A percentile compares a stretch with the other conserved stretches of the same genome.
Conservation (phyloP, 2,329 filamentous ascomycete genomes). For the Penicillium sp. region DNA sequence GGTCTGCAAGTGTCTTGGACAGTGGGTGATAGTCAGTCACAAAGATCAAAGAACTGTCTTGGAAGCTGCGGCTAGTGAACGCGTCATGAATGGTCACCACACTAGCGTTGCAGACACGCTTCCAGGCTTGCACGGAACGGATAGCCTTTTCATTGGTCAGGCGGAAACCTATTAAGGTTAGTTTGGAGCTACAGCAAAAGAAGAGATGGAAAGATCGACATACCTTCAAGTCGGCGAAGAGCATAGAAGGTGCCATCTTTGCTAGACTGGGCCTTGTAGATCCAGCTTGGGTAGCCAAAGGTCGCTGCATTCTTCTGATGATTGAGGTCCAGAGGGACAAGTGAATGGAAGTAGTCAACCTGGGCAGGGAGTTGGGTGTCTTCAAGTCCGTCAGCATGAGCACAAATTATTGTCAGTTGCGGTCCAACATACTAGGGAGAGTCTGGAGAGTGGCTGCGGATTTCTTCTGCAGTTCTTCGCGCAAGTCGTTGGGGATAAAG, state of each 20-base stretch:
- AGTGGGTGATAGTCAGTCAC: conserved; percentile 89
- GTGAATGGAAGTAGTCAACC: conserved; percentile 81
- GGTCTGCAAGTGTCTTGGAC: conserved; percentile 78
- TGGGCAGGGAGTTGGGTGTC: conserved; percentile 62
- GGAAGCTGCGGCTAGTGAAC: conserved; percentile 86
- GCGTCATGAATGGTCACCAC: conserved; percentile 83
- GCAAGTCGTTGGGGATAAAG: conserved; percentile 76
- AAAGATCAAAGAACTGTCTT: conserved; percentile 87
- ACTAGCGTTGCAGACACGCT: conserved; percentile 68
- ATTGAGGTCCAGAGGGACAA: conserved; percentile 77
- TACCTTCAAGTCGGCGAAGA: conserved; percentile 73
- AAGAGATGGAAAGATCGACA: conserved; percentile 1
- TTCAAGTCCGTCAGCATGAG: conserved; percentile 23
- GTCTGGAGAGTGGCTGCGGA: conserved; percentile 75
- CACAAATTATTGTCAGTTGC: neutral
- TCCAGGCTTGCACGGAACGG: conserved; percentile 78
- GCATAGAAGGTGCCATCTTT: conserved; percentile 86
- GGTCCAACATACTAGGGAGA: conserved; percentile 56
- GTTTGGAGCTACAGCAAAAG: neutral
- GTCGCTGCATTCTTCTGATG: conserved; percentile 67
- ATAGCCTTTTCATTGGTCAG: conserved; percentile 85
- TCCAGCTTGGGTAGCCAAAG: conserved; percentile 85
- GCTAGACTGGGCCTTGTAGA: conserved; percentile 85
- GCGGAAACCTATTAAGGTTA: conserved; percentile 55
- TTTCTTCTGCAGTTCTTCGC: conserved; percentile 84